Percentiles rank a stretch among this genome's conserved stretches.
phyloP scores from a whole-genome alignment of 2,329 filamentous ascomycete genomes.

The Verticillium isaacii region DNA sequence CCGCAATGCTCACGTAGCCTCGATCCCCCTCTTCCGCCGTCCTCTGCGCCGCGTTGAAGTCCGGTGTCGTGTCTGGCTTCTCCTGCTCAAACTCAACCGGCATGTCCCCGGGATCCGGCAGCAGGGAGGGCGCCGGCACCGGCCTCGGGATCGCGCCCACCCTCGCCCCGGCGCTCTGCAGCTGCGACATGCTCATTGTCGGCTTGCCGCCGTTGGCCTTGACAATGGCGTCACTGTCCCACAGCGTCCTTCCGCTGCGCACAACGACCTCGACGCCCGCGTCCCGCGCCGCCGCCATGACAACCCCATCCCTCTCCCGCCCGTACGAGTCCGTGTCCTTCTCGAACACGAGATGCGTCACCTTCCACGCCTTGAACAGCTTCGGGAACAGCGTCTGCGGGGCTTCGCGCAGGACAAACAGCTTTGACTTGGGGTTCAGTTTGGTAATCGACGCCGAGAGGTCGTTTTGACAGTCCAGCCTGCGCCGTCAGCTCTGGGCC shows the following conservation, averaged over 20 bases:
- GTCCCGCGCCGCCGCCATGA: slow-evolving; percentile 54
- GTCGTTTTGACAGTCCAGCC: slow-evolving; percentile 69
- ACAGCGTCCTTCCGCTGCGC: slow-evolving; percentile 62
- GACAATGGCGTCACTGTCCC: slow-evolving; percentile 68
- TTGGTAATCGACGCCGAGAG: slow-evolving; percentile 62
- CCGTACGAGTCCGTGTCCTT: slow-evolving; percentile 74
- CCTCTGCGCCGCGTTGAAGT: slow-evolving; percentile 57
- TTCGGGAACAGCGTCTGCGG: slow-evolving; percentile 69
- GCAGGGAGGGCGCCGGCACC: slow-evolving; percentile 49
- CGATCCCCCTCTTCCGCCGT: slow-evolving; percentile 39
- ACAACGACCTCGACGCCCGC: slow-evolving; percentile 66
- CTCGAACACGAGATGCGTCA: slow-evolving; percentile 74
- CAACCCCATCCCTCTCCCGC: slow-evolving; percentile 54
- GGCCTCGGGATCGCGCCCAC: slow-evolving; percentile 58
- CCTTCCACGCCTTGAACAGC: slow-evolving; percentile 67
- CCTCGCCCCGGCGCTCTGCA: slow-evolving; percentile 58
- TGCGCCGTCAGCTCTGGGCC: slow-evolving; percentile 18
- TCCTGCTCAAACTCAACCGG: slow-evolving; percentile 54
- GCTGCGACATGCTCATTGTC: slow-evolving; percentile 68
- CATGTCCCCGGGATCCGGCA: slow-evolving; percentile 64
- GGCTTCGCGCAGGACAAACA: slow-evolving; percentile 68
- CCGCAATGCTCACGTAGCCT: slow-evolving; percentile 57
- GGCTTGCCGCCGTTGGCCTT: slow-evolving; percentile 61
- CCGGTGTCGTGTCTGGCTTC: slow-evolving; percentile 42
- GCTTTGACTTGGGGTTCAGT: slow-evolving; percentile 65